Evolutionary conservation across 1,139 yeast genomes (phyloP).

Genomic region (Candida sanyaensis): DNA sequence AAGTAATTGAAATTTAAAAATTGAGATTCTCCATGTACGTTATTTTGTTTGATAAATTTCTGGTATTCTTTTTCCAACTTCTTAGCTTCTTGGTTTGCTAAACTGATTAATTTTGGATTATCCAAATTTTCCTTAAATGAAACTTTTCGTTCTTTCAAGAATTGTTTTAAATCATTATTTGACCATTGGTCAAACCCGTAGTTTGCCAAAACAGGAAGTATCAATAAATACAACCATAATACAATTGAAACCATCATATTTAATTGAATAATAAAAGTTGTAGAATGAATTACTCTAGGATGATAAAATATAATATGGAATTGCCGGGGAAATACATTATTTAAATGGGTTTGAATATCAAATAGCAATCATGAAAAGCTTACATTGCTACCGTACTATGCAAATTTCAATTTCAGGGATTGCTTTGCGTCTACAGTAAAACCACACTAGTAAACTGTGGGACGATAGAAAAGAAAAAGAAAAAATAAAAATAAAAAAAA

Average conservation of each 20-base stretch:
- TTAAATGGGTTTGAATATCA: background rate
- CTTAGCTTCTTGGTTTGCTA: slow-evolving; percentile 34
- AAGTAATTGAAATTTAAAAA: slow-evolving; percentile 15
- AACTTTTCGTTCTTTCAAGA: slow-evolving; percentile 36
- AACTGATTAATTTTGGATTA: slow-evolving; percentile 31
- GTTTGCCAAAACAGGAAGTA: slow-evolving; percentile 7
- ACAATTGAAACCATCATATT: background rate
- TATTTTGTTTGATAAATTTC: slow-evolving; percentile 4
- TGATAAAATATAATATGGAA: background rate
- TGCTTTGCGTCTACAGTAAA: background rate
- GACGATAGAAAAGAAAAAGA: background rate
- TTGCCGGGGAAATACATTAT: background rate
- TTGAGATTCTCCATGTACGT: background rate
- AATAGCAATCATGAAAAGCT: background rate
- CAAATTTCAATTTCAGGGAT: background rate
- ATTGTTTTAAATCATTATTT: slow-evolving; percentile 26
- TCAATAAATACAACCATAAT: slow-evolving; percentile 1
- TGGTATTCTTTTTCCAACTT: slow-evolving; percentile 19
- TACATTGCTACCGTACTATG: background rate
- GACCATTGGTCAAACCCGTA: slow-evolving; percentile 22
- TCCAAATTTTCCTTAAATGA: slow-evolving; percentile 21
- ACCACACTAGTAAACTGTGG: background rate
- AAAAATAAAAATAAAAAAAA: slow-evolving; percentile 1
- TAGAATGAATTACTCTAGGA: background rate
- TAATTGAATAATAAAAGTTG: background rate